Evolutionary conservation across 208 protist species (phyloP), one percentile per base, ranked within the genome.

Genomic region (Acanthamoeba healyi): DNA sequence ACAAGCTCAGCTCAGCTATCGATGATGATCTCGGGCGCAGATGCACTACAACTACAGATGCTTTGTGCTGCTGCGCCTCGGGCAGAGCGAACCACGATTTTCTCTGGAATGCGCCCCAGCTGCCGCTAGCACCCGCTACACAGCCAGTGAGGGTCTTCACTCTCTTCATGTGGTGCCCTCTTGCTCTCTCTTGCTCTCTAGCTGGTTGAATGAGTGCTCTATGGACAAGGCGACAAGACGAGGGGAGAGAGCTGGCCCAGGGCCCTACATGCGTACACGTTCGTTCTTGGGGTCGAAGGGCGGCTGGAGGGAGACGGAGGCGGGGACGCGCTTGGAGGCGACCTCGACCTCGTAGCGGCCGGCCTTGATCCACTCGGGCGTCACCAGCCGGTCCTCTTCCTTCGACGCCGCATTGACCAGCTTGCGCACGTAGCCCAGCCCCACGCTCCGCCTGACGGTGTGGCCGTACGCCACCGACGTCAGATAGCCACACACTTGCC

Each of bases 211-310:
- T 3, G 54, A 15, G 24, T 49, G 46, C 15, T 63, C n/a, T 63
- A 22, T 63, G 9, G 2, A 29, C 46, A 19, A 12, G 44, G 7
- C 44, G 12, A 61, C 54, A 61, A n/a, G 22, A 61, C 15, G 54
- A 36, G 58, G 4, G 17, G 51, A 22, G 17, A 58, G 49, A 56
- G 49, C 12, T 22, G 49, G n/a, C n/a, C n/a, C n/a, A 22, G 19
- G 51, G 51, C 15, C 17, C 15, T 14, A 67, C 58, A 67, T 29
- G 58, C 58, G 58, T 7, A 81, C 29, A 4, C 72, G 10, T 36
- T 51, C 34, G 72, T 81, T 81, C 72, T 81, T 81, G 72, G 72
- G 72, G 24, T 81, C 72, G 42, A 81, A 81, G 19, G 72, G 72
- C 34, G 72, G 38, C 17, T 49, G 38, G 34, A 42, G 38, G 42